Evolutionary conservation across 192 early-diverging fungal genomes (phyloP), one percentile per base, ranked within the genome.

Genomic region (Phycomyces blakesleeanus): DNA sequence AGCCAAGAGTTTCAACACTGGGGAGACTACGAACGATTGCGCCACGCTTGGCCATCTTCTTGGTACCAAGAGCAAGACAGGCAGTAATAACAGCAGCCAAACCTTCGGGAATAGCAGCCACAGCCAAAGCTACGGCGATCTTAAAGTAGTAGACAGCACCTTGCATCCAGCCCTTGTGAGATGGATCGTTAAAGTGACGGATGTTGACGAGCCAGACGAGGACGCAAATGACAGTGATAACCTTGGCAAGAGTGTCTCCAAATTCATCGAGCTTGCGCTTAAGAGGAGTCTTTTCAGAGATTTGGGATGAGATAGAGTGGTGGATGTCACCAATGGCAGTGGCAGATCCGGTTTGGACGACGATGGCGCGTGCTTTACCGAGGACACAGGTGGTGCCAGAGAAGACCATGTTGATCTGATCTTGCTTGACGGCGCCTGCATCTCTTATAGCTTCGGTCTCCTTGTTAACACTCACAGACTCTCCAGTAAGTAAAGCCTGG

Each of bases 91-190:
- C 93, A 39, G 93, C 97, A n/a, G 93, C 91, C 34, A 99, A 80
- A 58, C 97, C 97, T 82, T 99, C 97, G 64, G 97, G 97, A 72
- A 99, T 99, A 44, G 95, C 96, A 55, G 97, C 96, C 22, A 99
- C 96, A 37, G 96, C 97, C 56, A 99, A 81, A 1, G 97, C 96
- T 54, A 99, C 95, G 24, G 96, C 97, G 50, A 97, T 98, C 80
- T 97, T 98, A 78, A 99, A 99, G 81, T 97, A 97, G 79, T 98
- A 97, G 57, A 99, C 80, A 52, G 94, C 94, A 58, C 97, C 96
- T 66, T 90, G 87, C 61, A 98, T 61, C 96, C 94, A 98, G 37
- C 92, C 93, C 64, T 89, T 83, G 76, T 91, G 89, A 41, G 87
- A 74, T 20, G 88, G 85, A 71, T 99, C 95, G 74, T 76, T 85